phyloP scores from a whole-genome alignment of 2,329 filamentous ascomycete genomes.

The Cercospora citrullina region DNA sequence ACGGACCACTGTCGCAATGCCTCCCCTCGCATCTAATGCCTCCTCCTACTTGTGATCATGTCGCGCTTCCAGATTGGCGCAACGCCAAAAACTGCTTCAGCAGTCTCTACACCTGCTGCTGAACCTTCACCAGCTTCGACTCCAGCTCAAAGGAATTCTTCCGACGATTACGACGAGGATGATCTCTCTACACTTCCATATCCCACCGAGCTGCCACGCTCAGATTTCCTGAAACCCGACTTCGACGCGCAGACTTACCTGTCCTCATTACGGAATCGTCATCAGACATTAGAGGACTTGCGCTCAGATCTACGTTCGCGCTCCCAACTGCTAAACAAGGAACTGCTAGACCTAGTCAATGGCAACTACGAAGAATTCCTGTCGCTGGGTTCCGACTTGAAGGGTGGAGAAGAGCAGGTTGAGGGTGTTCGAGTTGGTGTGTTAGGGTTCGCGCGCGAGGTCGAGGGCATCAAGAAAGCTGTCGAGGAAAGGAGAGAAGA shows the following conservation, averaged over 20 bases:
- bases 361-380: slow-evolving; percentile 92
- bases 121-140: slow-evolving; percentile 8
- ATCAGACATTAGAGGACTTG: slow-evolving; percentile 94
- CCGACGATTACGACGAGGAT: slow-evolving; percentile 56
- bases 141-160: slow-evolving; percentile 47
- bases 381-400: slow-evolving; percentile 74
- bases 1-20: neutral
- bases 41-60: slow-evolving; percentile 39
- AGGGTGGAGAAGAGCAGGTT: slow-evolving; percentile 85
- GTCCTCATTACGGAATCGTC: slow-evolving; percentile 76
- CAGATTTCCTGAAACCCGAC: slow-evolving; percentile 73
- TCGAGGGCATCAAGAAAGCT: slow-evolving; percentile 68
- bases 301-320: slow-evolving; percentile 81
- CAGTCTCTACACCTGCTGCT: slow-evolving; percentile 45
- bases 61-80: slow-evolving; percentile 51
- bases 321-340: slow-evolving; percentile 74
- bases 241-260: slow-evolving; percentile 85
- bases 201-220: slow-evolving; percentile 77
- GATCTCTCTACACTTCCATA: slow-evolving; percentile 73
- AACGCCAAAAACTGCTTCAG: slow-evolving; percentile 24
- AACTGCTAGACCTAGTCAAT: slow-evolving; percentile 93
- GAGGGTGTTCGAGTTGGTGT: slow-evolving; percentile 87
- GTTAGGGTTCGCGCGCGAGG: slow-evolving; percentile 78
- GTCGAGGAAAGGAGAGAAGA: slow-evolving; percentile 66
- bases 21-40: slow-evolving; percentile 6